These are phyloP conservation scores for Botrytis cinerea DNA, from an alignment of 2,329 filamentous ascomycete species.

Conservation along the genomic window DNA sequence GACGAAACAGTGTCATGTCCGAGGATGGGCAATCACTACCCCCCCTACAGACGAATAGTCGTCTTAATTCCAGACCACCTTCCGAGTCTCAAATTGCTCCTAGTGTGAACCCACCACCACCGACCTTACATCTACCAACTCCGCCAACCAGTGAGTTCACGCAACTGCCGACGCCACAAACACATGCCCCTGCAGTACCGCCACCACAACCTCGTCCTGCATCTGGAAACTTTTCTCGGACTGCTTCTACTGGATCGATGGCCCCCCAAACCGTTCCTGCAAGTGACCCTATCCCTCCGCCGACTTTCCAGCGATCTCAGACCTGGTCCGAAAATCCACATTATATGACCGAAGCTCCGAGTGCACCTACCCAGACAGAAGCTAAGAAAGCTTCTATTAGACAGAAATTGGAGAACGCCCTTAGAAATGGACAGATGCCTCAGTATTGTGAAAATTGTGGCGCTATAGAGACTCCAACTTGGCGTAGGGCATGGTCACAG, in stretches of 20 bases:
- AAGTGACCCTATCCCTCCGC: constrained; percentile 54
- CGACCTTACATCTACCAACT: constrained; percentile 21
- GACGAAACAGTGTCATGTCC: constrained; percentile 35
- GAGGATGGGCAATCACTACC: constrained; percentile 40
- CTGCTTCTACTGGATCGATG: constrained; percentile 39
- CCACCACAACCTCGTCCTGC: constrained; percentile 46
- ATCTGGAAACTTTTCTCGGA: constrained; percentile 42
- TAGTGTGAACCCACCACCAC: constrained; percentile 12
- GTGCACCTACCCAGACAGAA: constrained; percentile 23
- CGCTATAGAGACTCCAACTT: constrained; percentile 92
- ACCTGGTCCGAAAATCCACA: constrained; percentile 50
- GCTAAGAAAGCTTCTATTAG: constrained; percentile 43
- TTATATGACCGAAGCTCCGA: constrained; percentile 43
- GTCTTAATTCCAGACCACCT: constrained; percentile 22
- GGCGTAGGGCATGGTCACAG: constrained; percentile 90
- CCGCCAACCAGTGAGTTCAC: constrained; percentile 18
- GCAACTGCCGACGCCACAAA: constrained; percentile 24
- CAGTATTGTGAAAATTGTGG: constrained; percentile 91
- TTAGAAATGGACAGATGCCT: constrained; percentile 81
- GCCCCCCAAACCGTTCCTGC: constrained; percentile 46
- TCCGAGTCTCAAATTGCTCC: constrained; percentile 2
- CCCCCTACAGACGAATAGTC: constrained; percentile 30
- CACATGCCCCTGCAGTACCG: constrained; percentile 11
- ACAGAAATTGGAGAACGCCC: constrained; percentile 60
- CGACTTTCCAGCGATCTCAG: constrained; percentile 46